Conservation (phyloP, 768 basidiomycete species). For the Boletus rubropictus region DNA sequence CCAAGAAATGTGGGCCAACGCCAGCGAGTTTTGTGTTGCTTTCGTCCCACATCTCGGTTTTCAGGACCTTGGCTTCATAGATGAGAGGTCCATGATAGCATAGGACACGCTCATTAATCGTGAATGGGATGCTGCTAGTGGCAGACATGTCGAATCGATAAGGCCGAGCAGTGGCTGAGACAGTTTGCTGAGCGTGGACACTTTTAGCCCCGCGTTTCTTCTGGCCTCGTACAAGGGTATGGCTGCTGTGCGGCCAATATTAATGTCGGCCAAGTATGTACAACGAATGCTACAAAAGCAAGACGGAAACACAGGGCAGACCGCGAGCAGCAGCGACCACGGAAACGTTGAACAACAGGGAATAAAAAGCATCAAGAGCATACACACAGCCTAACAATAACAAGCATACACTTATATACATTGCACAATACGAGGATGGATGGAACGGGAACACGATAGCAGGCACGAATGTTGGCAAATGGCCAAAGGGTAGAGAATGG, state of each 20-base stretch:
- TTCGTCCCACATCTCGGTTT: slow-evolving; percentile 59
- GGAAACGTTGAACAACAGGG: slow-evolving; percentile 6
- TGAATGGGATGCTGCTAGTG: slow-evolving; percentile 34
- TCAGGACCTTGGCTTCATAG: slow-evolving; percentile 92
- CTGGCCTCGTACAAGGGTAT: too few relatives aligned
- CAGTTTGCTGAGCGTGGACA: too few relatives aligned
- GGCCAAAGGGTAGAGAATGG: not conserved
- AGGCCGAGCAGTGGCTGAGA: too few relatives aligned
- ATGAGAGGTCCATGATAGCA: slow-evolving; percentile 95
- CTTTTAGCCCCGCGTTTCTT: too few relatives aligned
- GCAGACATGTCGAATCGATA: slow-evolving; percentile 7
- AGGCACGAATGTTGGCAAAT: not conserved
- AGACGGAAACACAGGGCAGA: slow-evolving; percentile 7
- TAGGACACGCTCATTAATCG: slow-evolving; percentile 71
- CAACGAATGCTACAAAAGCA: slow-evolving; percentile 6
- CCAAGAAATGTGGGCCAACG: slow-evolving; percentile 81
- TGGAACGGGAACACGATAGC: not conserved
- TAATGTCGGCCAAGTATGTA: not conserved
- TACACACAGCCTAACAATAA: slow-evolving; percentile 16
- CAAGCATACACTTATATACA: slow-evolving; percentile 19
- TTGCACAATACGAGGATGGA: slow-evolving; percentile 6
- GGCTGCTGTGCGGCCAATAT: too few relatives aligned
- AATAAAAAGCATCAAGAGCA: slow-evolving; percentile 5
- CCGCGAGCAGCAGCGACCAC: not conserved
- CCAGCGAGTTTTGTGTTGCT: slow-evolving; percentile 51